Percentiles rank a stretch among this genome's conserved stretches.
Conservation (phyloP, 345 rosid species). For the Dovyalis caffra region DNA sequence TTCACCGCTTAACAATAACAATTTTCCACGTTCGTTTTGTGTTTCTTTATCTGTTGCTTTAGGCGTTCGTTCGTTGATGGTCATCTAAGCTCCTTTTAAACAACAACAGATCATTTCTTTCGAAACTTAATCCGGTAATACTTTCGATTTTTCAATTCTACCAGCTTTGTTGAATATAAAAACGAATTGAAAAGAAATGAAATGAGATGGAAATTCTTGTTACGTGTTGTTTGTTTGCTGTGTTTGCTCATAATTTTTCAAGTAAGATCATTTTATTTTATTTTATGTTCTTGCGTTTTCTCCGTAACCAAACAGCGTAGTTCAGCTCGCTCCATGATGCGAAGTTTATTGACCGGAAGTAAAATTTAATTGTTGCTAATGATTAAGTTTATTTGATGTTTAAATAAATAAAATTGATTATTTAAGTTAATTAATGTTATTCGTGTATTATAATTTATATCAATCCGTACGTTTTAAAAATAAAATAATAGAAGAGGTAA, state of each 20-base stretch:
- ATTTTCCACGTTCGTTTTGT: background rate
- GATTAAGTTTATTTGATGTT: background rate
- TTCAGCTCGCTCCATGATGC: too few species aligned
- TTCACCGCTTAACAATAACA: background rate
- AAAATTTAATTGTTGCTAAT: background rate
- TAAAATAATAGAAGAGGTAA: background rate
- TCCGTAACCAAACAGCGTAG: constrained; percentile 11
- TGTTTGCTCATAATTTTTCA: background rate
- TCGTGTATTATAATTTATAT: background rate
- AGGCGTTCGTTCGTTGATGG: constrained; percentile 52
- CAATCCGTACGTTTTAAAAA: background rate
- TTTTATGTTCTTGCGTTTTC: constrained; percentile 16
- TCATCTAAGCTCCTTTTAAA: constrained; percentile 48
- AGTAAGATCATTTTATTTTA: background rate
- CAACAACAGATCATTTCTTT: background rate
- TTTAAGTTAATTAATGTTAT: background rate
- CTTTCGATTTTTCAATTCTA: background rate
- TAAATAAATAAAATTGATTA: background rate
- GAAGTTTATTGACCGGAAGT: background rate
- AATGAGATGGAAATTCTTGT: background rate
- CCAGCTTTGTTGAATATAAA: constrained; percentile 19
- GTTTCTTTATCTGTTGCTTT: background rate
- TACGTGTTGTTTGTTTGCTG: background rate
- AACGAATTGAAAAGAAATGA: background rate
- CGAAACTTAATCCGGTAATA: constrained; percentile 26